These are phyloP conservation scores for Leptographium radiaticola DNA, from an alignment of 2,329 filamentous ascomycete genomes.

Conservation along the genomic window DNA sequence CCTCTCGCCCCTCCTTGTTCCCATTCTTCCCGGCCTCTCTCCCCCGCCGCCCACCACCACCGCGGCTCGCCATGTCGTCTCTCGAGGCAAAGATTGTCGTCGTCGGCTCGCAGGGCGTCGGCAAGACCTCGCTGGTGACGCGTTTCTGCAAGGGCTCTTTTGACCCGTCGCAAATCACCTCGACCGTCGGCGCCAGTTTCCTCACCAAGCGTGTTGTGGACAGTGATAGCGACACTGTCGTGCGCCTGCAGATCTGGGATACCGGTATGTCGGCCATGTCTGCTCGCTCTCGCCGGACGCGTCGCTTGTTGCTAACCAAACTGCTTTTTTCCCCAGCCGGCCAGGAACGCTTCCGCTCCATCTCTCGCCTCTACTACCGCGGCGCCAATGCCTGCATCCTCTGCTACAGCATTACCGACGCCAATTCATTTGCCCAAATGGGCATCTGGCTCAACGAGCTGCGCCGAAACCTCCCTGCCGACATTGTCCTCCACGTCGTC, in stretches of 20 bases:
- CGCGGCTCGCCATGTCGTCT: conserved; percentile 31
- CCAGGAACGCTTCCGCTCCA: conserved; percentile 89
- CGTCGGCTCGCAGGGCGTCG: conserved; percentile 66
- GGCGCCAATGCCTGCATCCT: conserved; percentile 88
- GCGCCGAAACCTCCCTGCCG: conserved; percentile 60
- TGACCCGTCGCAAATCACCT: conserved; percentile 48
- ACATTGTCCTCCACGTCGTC: conserved; percentile 85
- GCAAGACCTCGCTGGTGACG: conserved; percentile 67
- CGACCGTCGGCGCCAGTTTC: conserved; percentile 71
- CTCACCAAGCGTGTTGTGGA: conserved; percentile 71
- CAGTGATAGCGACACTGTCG: conserved; percentile 70
- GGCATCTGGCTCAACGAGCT: conserved; percentile 81
- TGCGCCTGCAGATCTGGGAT: conserved; percentile 93
- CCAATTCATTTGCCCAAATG: conserved; percentile 80
- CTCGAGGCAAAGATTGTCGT: conserved; percentile 75
- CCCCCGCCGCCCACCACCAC: neutral
- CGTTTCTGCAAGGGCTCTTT: conserved; percentile 64
- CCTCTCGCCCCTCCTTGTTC: neutral
- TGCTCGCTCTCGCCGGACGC: neutral
- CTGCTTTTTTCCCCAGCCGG: conserved; percentile 41
- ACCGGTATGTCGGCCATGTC: conserved; percentile 42
- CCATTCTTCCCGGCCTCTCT: neutral
- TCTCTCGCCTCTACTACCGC: conserved; percentile 91
- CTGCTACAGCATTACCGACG: conserved; percentile 88
- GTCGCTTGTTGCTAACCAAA: neutral